These are phyloP conservation scores for Leishmania tropica DNA, from an alignment of 208 protist genomes.

Conservation along the genomic window DNA sequence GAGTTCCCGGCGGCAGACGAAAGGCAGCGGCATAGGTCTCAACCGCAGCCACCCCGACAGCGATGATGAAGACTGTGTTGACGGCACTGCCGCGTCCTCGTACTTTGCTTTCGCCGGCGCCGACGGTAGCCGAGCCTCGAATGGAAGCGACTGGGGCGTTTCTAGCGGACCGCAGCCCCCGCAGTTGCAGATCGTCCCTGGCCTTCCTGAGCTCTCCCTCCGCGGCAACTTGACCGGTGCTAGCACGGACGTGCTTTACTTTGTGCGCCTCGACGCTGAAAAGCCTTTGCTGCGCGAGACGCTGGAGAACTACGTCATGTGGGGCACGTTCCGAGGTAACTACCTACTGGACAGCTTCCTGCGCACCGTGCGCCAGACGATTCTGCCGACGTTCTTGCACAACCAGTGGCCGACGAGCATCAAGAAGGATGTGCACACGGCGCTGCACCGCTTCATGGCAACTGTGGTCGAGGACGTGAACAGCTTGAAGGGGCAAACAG, in stretches of 20 bases:
- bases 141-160: not conserved
- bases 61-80: slow-evolving; percentile 20
- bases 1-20: slow-evolving; percentile 9
- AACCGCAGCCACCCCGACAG: slow-evolving; percentile 27
- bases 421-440: slow-evolving; percentile 94
- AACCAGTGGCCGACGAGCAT: slow-evolving; percentile 96
- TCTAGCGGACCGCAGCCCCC: not conserved
- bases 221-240: slow-evolving; percentile 42
- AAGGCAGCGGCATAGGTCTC: slow-evolving; percentile 10
- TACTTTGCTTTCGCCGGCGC: slow-evolving; percentile 1
- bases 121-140: not conserved
- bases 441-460: slow-evolving; percentile 98
- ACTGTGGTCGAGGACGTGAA: slow-evolving; percentile 95
- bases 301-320: slow-evolving; percentile 84
- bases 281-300: slow-evolving; percentile 86
- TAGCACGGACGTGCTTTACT: slow-evolving; percentile 69
- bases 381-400: slow-evolving; percentile 83
- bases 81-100: not conserved
- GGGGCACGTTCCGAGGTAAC: slow-evolving; percentile 65
- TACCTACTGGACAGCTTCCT: slow-evolving; percentile 90
- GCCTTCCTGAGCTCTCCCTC: slow-evolving; percentile 33
- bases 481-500: slow-evolving; percentile 93
- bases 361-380: slow-evolving; percentile 77
- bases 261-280: slow-evolving; percentile 78
- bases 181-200: slow-evolving; percentile 40